Evolutionary conservation across 306 rosid species (phyloP).

Genomic region (Trifolium subterraneum): DNA sequence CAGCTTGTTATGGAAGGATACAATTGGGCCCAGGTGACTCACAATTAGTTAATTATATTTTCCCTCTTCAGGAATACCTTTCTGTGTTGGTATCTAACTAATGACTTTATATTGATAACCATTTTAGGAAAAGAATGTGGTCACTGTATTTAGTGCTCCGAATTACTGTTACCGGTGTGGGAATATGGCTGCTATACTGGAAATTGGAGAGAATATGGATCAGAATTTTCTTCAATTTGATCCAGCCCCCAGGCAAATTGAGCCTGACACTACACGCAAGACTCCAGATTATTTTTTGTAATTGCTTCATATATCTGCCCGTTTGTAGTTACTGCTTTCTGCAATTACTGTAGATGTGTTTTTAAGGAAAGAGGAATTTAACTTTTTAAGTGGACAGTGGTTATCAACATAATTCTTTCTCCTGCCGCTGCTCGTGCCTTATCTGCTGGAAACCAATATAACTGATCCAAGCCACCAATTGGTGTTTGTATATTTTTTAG

Average conservation of each 20-base stretch:
- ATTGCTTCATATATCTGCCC: slow-evolving; percentile 57
- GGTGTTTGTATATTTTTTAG: slow-evolving; percentile 77
- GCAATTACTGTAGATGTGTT: slow-evolving; percentile 71
- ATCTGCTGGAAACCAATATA: slow-evolving; percentile 65
- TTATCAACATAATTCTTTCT: slow-evolving; percentile 78
- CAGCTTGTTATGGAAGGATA: slow-evolving; percentile 99
- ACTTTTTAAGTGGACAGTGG: slow-evolving; percentile 58
- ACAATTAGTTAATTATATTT: slow-evolving; percentile 3
- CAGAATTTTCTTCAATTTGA: slow-evolving; percentile 98
- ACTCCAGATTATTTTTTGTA: slow-evolving; percentile 98
- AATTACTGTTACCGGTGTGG: slow-evolving; percentile 99
- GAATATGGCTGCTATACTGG: slow-evolving; percentile 98
- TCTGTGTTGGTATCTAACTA: slow-evolving; percentile 1
- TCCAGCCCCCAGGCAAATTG: slow-evolving; percentile 98
- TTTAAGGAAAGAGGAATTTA: slow-evolving; percentile 52
- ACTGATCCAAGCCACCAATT: slow-evolving; percentile 61
- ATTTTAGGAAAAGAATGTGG: slow-evolving; percentile 89
- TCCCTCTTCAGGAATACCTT: slow-evolving; percentile 17
- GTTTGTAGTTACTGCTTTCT: slow-evolving; percentile 62
- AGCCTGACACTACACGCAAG: slow-evolving; percentile 97
- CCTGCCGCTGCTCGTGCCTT: slow-evolving; percentile 52
- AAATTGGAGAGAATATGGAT: slow-evolving; percentile 95
- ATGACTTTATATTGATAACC: slow-evolving; percentile 30
- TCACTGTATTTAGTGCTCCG: slow-evolving; percentile 98
- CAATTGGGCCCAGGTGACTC: slow-evolving; percentile 96